Evolutionary conservation across 192 early-diverging fungal genomes (phyloP), one percentile per base, ranked within the genome.

Genomic region (Powellomyces hirtus): DNA sequence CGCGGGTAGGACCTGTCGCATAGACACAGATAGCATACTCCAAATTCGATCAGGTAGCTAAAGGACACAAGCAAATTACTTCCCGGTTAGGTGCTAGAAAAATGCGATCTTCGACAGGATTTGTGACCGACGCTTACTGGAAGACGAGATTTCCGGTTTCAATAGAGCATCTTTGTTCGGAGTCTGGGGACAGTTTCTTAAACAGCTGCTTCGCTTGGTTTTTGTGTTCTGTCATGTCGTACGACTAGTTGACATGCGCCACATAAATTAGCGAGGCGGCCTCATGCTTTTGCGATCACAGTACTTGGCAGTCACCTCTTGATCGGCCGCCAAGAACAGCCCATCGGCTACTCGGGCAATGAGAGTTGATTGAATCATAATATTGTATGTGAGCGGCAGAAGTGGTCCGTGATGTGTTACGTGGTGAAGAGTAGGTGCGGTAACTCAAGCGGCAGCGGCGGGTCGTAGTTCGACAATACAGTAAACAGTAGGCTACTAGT

Each of bases 311-410:
- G 46, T 2, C 77, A 89, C 89, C 87, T 93, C 90, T 49, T 91
- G 93, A 75, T 98, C 94, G 13, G 94, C 94, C 30, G 96, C 96
- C 53, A 98, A 82, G 2, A 94, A 94, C 45, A 97, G 83, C 4
- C 93, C 94, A 81, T 98, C 96, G 7, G 89, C 86, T 33, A 97
- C 86, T 64, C 96, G 90, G 40, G 92, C 92, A 71, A 98, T 96
- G 69, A 95, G 89, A 36, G 94, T 95, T 22, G 94, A 90, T 69
- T 91, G 90, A 49, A 98, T 92, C 96, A 97, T 97, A n/a, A n/a
- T n/a, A n/a, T n/a, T n/a, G n/a, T n/a, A n/a, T 2, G 46, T 16
- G 14, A 49, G 26, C 4, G 46, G 46, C 46, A 49, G 16, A 49
- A 49, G 4, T 42, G 40, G n/a, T n/a, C n/a, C n/a, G n/a, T n/a